Evolutionary conservation across 371 early-diverging fungal genomes (phyloP).

Genomic region (Mucor indicus): DNA sequence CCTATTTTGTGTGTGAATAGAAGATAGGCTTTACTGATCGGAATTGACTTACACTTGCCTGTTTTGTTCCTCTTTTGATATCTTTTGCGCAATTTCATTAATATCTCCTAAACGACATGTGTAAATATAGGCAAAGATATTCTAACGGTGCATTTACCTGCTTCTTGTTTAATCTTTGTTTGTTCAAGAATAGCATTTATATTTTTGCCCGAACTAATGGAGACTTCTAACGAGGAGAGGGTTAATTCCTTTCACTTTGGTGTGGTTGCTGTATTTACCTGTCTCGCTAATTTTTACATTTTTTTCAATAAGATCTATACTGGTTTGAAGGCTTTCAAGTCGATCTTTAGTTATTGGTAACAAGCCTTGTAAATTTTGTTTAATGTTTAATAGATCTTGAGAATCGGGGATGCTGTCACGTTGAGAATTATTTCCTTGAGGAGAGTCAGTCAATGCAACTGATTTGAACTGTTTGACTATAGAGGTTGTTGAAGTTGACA

Average conservation of each 20-base stretch:
- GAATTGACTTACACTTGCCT: conserved; percentile 22
- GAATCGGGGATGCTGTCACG: conserved; percentile 30
- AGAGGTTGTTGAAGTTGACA: conserved; percentile 30
- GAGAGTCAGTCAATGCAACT: not conserved
- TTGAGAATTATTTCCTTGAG: conserved; percentile 14
- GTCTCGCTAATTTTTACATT: conserved; percentile 1
- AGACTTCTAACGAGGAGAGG: too few species aligned
- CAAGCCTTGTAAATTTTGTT: conserved; percentile 37
- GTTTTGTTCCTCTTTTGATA: conserved; percentile 7
- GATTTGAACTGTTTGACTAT: conserved; percentile 23
- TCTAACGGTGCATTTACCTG: too few species aligned
- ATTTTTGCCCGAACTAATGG: not conserved
- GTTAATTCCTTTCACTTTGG: not conserved
- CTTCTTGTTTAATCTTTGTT: conserved; percentile 10
- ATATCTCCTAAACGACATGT: too few species aligned
- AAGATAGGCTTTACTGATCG: not conserved
- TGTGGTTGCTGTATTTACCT: conserved; percentile 4
- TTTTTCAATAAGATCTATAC: conserved; percentile 20
- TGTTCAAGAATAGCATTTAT: conserved; percentile 6
- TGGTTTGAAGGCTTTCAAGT: conserved; percentile 24
- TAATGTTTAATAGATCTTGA: conserved; percentile 34
- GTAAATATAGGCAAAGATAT: too few species aligned
- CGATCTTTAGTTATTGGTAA: conserved; percentile 32
- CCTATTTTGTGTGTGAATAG: not conserved
- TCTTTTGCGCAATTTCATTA: conserved; percentile 3